phyloP scores from a whole-genome alignment of 306 rosid species.

The Citrullus mucosospermus region DNA sequence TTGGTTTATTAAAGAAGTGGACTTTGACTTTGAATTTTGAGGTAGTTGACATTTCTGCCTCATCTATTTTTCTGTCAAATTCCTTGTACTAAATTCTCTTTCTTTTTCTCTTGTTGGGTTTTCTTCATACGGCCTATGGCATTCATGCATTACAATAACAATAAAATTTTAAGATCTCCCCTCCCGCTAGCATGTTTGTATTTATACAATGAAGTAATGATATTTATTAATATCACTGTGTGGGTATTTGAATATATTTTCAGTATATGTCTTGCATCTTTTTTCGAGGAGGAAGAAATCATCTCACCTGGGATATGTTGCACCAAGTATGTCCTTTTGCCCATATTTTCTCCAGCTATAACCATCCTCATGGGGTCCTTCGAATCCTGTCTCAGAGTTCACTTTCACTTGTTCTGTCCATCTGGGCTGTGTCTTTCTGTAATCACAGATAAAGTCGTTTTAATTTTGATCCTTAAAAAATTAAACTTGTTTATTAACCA shows the following conservation, averaged over 20 bases:
- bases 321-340: constrained; percentile 73
- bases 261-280: not conserved
- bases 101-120: not conserved
- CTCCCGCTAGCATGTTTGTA: not conserved
- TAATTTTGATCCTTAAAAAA: not conserved
- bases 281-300: not conserved
- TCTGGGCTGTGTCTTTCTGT: constrained; percentile 66
- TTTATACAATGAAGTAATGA: not conserved
- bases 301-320: constrained; percentile 63
- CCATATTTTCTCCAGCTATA: constrained; percentile 86
- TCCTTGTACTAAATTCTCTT: not conserved
- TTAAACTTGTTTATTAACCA: not conserved
- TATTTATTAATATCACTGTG: not conserved
- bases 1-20: not conserved
- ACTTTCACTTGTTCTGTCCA: constrained; percentile 53
- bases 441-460: constrained; percentile 9
- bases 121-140: not conserved
- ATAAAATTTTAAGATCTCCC: not conserved
- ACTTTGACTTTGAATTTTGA: not conserved
- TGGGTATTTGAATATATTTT: not conserved
- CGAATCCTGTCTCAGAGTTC: constrained; percentile 43
- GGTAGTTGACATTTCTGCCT: not conserved
- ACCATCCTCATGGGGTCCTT: constrained; percentile 62
- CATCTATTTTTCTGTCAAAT: not conserved
- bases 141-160: not conserved